Evolutionary conservation across 768 basidiomycete genomes (phyloP), one percentile per base, ranked within the genome.

Genomic region (Butyriboletus loyo): DNA sequence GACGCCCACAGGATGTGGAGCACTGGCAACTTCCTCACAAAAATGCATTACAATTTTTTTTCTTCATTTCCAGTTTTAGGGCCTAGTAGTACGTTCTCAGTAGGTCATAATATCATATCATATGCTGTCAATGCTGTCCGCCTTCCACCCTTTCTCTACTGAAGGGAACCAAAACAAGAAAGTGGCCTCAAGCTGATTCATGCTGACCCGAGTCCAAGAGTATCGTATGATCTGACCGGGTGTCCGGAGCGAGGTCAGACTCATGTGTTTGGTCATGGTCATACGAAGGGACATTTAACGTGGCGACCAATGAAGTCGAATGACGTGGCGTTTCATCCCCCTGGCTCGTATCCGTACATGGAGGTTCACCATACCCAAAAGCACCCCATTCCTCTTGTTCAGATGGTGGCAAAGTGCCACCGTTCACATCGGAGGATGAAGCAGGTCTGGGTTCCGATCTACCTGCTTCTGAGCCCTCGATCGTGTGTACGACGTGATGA

Each of bases 311-410:
- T 57, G 60, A 64, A 32, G 71, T 45, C 2, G 77, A 73, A 67
- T 70, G 75, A 50, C 75, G 74, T 43, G 81, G 80, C 31, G 81
- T 82, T 34, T 69, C 71, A 46, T 74, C 75, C 51, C 75, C 74
- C 51, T 60, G 70, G 47, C 41, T 41, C 15, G 59, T 52, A 50
- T 54, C 54, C 38, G 60, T 63, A 57, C 71, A 74, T 27, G 75
- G 68, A 15, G 73, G 66, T 53, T 71, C 65, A 24, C 70, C 75
- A 58, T 75, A 76, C 44, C 72, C 67, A 56, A 74, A 72, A n/a
- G 32, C 30, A 55, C 73, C 52, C 71, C 79, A 81, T 36, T 65
- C 69, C 42, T 72, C 69, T 45, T 63, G 53, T 35, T 63, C 69
- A 45, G 69, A 62, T 53, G 58, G 38, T 37, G 55, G 37, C 35